These are phyloP conservation scores for Diaporthe ampelina DNA, from an alignment of 2,329 filamentous ascomycete genomes.

Conservation along the genomic window DNA sequence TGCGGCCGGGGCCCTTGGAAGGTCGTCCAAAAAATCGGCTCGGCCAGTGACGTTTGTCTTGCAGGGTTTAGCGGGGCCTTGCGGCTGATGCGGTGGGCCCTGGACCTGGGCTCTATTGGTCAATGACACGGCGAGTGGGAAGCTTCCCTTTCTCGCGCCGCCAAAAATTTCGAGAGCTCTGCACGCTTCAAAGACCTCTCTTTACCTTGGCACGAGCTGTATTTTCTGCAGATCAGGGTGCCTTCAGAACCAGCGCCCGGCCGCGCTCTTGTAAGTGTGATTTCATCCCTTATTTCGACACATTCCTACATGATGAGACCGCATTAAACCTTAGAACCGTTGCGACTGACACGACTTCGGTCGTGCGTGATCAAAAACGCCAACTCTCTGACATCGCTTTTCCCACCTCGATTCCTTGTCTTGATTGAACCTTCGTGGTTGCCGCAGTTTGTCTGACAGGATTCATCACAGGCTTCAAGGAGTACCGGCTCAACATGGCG, in stretches of 20 bases:
- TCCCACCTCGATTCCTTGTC: not conserved
- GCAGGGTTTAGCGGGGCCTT: slow-evolving; percentile 25
- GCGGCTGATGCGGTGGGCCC: slow-evolving; percentile 1
- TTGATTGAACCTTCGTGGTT: not conserved
- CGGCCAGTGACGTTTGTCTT: slow-evolving; percentile 41
- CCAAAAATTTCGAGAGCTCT: slow-evolving; percentile 37
- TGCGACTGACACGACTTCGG: slow-evolving; percentile 67
- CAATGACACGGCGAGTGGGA: slow-evolving; percentile 22
- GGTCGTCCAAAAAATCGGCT: slow-evolving; percentile 40
- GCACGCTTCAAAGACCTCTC: not conserved
- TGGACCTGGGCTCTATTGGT: slow-evolving; percentile 18
- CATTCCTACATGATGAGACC: slow-evolving; percentile 61
- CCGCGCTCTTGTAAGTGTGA: slow-evolving; percentile 29
- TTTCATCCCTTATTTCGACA: too few relatives aligned
- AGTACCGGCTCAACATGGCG: slow-evolving; percentile 55
- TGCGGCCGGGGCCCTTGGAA: not conserved
- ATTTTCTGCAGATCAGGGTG: slow-evolving; percentile 8
- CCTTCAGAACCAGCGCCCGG: not conserved
- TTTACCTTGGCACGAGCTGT: not conserved
- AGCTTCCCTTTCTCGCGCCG: not conserved
- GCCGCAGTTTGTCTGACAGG: slow-evolving; percentile 42
- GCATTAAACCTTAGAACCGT: slow-evolving; percentile 68
- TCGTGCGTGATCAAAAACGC: slow-evolving; percentile 68
- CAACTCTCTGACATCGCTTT: slow-evolving; percentile 58
- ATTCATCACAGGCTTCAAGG: slow-evolving; percentile 41